phyloP scores from a whole-genome alignment of 441 rosid genomes.

The Mallotus repandus region DNA sequence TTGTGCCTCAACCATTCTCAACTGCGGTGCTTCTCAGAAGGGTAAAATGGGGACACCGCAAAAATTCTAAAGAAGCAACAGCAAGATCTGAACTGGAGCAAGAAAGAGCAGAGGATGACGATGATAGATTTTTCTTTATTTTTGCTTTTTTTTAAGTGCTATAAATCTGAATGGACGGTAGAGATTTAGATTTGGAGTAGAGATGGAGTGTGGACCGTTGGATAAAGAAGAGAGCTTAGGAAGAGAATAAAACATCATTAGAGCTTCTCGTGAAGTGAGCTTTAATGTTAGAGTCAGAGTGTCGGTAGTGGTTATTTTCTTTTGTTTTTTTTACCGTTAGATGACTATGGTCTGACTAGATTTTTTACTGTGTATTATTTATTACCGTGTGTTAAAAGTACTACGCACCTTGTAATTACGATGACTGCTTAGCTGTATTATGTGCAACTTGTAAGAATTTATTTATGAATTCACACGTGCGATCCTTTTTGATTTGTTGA shows the following conservation, averaged over 20 bases:
- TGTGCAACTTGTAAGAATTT: not conserved
- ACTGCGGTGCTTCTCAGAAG: not conserved
- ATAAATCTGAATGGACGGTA: conserved; percentile 52
- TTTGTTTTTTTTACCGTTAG: not conserved
- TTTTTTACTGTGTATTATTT: not conserved
- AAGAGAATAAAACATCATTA: conserved; percentile 19
- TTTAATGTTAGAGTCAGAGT: conserved; percentile 28
- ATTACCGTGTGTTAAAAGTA: not conserved
- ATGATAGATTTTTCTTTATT: no score
- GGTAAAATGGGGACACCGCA: conserved; percentile 12
- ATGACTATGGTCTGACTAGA: conserved; percentile 9
- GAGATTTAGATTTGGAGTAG: conserved; percentile 48
- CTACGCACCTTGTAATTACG: no score
- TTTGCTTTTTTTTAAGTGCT: no score
- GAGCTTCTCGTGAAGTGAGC: conserved; percentile 31
- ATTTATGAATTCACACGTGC: not conserved
- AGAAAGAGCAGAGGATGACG: not conserved
- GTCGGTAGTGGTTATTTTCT: conserved; percentile 49
- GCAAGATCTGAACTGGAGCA: conserved; percentile 20
- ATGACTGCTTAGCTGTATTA: no score
- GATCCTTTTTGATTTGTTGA: not conserved
- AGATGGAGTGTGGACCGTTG: conserved; percentile 29
- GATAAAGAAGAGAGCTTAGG: conserved; percentile 29
- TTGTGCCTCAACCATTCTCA: conserved; percentile 85
- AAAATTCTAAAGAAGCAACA: conserved; percentile 8